Evolutionary conservation across 2,329 filamentous ascomycete species (phyloP).

Genomic region (Pseudocercospora cruenta): DNA sequence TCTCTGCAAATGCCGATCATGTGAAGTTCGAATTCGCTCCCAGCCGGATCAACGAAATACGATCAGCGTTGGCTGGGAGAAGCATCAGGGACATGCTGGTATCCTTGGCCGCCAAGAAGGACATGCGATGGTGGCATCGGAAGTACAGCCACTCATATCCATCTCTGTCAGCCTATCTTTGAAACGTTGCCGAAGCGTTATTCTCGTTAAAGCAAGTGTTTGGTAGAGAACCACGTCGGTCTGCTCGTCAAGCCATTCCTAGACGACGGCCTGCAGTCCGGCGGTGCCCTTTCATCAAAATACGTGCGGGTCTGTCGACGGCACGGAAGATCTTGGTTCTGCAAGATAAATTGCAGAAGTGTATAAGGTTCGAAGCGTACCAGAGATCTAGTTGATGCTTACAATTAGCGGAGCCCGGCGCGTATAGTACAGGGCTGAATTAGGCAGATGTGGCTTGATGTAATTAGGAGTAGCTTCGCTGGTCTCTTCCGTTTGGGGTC

Average conservation of each 20-base stretch:
- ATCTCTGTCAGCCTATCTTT: neutral
- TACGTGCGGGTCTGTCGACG: neutral
- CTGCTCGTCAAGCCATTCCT: neutral
- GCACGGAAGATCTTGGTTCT: neutral
- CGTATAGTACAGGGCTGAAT: neutral
- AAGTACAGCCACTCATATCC: neutral
- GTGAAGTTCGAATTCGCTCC: neutral
- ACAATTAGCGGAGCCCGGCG: neutral
- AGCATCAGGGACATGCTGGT: neutral
- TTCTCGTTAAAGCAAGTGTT: neutral
- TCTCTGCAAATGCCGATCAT: no score
- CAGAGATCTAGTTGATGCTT: neutral
- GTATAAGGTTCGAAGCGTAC: neutral
- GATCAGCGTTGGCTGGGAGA: neutral
- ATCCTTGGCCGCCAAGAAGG: slow-evolving; percentile 6
- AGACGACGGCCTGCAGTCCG: neutral
- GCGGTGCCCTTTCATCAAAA: neutral
- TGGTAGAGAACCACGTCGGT: neutral
- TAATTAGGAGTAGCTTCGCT: neutral
- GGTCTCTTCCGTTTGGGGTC: neutral
- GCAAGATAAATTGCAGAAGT: neutral
- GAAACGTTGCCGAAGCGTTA: neutral
- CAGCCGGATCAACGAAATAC: neutral
- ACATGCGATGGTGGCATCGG: neutral
- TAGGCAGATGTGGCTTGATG: slow-evolving; percentile 2